Evolutionary conservation across 1,284 basidiomycete genomes (phyloP).

Genomic region (Neolentinus lepideus): DNA sequence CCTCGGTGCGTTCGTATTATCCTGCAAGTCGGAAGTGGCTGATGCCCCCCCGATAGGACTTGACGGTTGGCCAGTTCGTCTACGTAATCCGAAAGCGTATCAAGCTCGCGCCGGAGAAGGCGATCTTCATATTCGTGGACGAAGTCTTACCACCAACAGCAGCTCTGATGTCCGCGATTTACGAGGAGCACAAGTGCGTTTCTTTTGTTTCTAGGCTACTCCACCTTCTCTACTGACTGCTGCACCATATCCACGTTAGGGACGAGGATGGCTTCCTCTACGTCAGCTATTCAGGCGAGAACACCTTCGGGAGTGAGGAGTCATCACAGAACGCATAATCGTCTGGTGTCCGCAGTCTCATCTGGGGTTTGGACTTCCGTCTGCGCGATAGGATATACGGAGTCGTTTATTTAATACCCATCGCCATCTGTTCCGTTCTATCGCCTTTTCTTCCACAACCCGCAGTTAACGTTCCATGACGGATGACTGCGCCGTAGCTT

Average conservation of each 20-base stretch:
- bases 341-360: conserved; percentile 3
- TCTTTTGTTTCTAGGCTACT: background rate
- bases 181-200: conserved; percentile 98
- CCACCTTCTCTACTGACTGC: background rate
- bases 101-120: conserved; percentile 99
- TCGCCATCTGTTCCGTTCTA: background rate
- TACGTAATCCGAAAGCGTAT: conserved; percentile 99
- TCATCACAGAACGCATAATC: conserved; percentile 4
- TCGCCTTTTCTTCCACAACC: background rate
- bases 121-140: conserved; percentile 99
- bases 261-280: conserved; percentile 97
- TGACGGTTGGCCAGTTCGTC: conserved; percentile 98
- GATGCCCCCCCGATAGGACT: conserved; percentile 53
- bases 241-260: conserved; percentile 33
- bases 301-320: conserved; percentile 69
- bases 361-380: conserved; percentile 1
- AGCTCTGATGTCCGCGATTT: conserved; percentile 97
- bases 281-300: conserved; percentile 95
- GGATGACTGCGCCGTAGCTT: background rate
- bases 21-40: conserved; percentile 9
- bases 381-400: conserved; percentile 1
- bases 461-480: too few relatives aligned
- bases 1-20: conserved; percentile 60
- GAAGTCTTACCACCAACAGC: conserved; percentile 98
- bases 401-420: background rate